A percentile compares a stretch with the other conserved stretches of the same genome.
Evolutionary conservation across 805 yeast species (phyloP).

Genomic region (Candida sithepensis): DNA sequence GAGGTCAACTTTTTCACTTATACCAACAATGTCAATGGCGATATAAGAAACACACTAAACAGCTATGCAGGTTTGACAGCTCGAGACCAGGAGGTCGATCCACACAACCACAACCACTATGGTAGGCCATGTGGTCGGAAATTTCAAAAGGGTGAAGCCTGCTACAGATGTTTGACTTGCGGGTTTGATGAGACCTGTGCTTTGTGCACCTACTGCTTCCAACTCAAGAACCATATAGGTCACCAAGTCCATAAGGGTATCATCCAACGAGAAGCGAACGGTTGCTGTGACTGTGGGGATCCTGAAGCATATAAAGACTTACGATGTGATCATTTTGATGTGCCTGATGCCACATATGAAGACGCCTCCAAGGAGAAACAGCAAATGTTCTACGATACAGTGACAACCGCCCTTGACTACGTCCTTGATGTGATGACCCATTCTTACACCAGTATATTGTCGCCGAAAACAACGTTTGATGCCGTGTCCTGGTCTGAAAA

Average conservation of each 20-base stretch:
- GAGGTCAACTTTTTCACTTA: conserved; percentile 30
- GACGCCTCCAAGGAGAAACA: conserved; percentile 1
- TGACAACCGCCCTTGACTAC: conserved; percentile 52
- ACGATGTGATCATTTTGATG: conserved; percentile 42
- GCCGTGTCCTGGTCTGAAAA: conserved; percentile 24
- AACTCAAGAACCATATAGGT: conserved; percentile 62
- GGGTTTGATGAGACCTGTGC: conserved; percentile 84
- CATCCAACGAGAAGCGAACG: conserved; percentile 64
- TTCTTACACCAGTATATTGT: conserved; percentile 37
- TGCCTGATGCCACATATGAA: not conserved
- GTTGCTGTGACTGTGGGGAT: conserved; percentile 89
- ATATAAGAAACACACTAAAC: conserved; percentile 38
- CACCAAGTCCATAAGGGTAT: conserved; percentile 68
- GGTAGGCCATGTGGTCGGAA: conserved; percentile 72
- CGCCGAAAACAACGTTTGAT: conserved; percentile 21
- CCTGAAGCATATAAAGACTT: conserved; percentile 72
- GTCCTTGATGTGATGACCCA: conserved; percentile 58
- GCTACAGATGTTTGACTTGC: conserved; percentile 71
- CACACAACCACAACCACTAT: conserved; percentile 40
- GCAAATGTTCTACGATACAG: conserved; percentile 24
- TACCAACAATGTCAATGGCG: conserved; percentile 26
- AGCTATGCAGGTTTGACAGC: conserved; percentile 10
- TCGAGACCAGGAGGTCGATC: conserved; percentile 20
- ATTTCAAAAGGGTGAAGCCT: conserved; percentile 76
- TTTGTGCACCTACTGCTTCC: conserved; percentile 72